phyloP scores from a whole-genome alignment of 1,139 yeast genomes.

The Suhomyces coccinellae region DNA sequence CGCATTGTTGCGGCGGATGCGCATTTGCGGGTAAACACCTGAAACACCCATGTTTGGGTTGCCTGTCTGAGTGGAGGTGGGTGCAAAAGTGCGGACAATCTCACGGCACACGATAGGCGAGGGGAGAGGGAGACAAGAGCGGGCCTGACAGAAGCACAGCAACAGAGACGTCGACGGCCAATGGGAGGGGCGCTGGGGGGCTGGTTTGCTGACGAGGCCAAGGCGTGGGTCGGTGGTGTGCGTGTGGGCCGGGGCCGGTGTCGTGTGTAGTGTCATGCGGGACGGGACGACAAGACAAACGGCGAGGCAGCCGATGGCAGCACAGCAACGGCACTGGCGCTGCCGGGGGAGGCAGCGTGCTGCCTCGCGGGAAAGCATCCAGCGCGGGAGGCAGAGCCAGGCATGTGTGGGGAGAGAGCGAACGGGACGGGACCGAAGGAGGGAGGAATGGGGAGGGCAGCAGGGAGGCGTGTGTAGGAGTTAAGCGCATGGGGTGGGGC shows the following conservation, averaged over 20 bases:
- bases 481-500: no score
- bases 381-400: background rate
- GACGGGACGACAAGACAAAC: background rate
- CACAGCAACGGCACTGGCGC: constrained; percentile 3
- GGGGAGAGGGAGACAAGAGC: background rate
- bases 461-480: no score
- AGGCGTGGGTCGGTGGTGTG: background rate
- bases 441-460: no score
- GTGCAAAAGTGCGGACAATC: constrained; percentile 1
- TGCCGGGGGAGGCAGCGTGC: background rate
- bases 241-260: no score
- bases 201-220: background rate
- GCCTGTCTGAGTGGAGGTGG: constrained; percentile 9
- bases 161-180: background rate
- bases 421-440: no score
- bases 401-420: background rate
- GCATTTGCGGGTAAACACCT: constrained; percentile 12
- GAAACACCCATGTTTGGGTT: constrained; percentile 12
- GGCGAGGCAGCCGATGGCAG: constrained; percentile 6
- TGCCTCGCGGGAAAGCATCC: background rate
- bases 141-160: no score
- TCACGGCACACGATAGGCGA: background rate
- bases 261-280: no score
- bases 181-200: background rate
- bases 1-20: constrained; percentile 3